Evolutionary conservation across 768 basidiomycete species (phyloP), one percentile per base, ranked within the genome.

Genomic region (Myochromella boudieri): DNA sequence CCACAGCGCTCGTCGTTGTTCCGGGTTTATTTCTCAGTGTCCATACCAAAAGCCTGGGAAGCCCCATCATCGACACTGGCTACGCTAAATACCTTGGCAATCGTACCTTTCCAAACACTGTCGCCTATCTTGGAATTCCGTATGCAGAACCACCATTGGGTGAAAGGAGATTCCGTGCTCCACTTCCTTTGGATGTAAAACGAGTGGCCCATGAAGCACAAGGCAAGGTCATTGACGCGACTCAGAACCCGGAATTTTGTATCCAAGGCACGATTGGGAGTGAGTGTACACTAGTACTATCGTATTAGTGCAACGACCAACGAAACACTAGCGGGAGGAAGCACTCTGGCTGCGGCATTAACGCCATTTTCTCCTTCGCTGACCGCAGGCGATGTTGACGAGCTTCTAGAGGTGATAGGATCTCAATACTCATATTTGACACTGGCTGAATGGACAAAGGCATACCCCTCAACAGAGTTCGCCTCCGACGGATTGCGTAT

Each of bases 31-130:
- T 50, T 21, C 37, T 55, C 18, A 41, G 33, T 24, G 51, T 32
- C 10, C 47, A 44, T 21, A 46, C 46, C 14, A 34, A 46, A 14
- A 36, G 44, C 25, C 24, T 26, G 17, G 15, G 43, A 18, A 43
- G 40, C 34, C 46, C 49, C 47, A 62, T 80, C 21, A 72, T 82
- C 31, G 74, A 82, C 52, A 70, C 78, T 11, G 82, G 81, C 12
- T 84, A 86, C 48, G 79, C 77, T 1, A 72, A 67, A 43, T 85
- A 82, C 53, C 64, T 68, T 3, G 83, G 82, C 2, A 81, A 80
- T 48, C 64, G 65, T 7, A 71, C 75, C 1, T 76, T 66, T 51
- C 70, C 76, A 0, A 74, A 82, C 51, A 71, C 75, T 9, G 76
- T 81, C 14, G 78, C 80, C 0, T 85, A 76, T 57, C 67, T 85